Conservation (phyloP, 2,329 filamentous ascomycete species). For the Exophiala spinifera region DNA sequence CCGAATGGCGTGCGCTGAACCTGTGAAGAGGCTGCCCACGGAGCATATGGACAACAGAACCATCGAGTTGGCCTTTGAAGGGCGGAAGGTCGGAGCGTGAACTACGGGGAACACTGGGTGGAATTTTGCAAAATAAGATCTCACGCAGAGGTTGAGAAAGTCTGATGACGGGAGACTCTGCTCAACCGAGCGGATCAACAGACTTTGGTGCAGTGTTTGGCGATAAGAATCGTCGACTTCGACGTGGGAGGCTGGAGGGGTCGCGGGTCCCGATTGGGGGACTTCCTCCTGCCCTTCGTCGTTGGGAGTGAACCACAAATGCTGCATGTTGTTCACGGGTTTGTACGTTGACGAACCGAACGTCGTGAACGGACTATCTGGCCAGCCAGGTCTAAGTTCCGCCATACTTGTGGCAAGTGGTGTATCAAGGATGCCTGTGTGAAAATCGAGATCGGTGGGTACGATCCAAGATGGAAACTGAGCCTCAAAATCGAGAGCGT, state of each 20-base stretch:
- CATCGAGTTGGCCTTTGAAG: conserved; percentile 29
- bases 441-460: conserved; percentile 16
- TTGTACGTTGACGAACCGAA: conserved; percentile 8
- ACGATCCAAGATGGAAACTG: conserved; percentile 22
- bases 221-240: conserved; percentile 27
- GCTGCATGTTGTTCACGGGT: conserved; percentile 13
- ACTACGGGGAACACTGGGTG: conserved; percentile 26
- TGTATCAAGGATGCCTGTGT: conserved; percentile 20
- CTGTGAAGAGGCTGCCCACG: conserved; percentile 37
- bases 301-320: conserved; percentile 20
- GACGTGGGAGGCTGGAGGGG: conserved; percentile 19
- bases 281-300: conserved; percentile 15
- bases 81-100: conserved; percentile 26
- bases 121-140: conserved; percentile 25
- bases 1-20: conserved; percentile 31
- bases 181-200: conserved; percentile 22
- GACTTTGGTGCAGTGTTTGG: conserved; percentile 22
- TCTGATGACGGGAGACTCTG: conserved; percentile 23
- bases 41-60: conserved; percentile 40
- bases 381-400: conserved; percentile 20
- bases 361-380: conserved; percentile 14
- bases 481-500: conserved; percentile 21
- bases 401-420: conserved; percentile 21
- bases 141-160: conserved; percentile 26
- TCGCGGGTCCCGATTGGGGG: conserved; percentile 17